Percentiles rank a stretch among this genome's conserved stretches.
phyloP scores from a whole-genome alignment of 176 grass and related monocot species.

The Triticum aestivum region IWGSC_CS_RefSeq_v2.1 NC_057809.1:438601125-438601624 shows the following conservation, averaged over 20 bases:
- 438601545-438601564: background rate
- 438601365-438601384: background rate
- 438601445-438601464: background rate
- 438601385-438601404: background rate
- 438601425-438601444: background rate
- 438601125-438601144: constrained; percentile 5
- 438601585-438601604: background rate
- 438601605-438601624: background rate
- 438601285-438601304: background rate
- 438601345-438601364: background rate
- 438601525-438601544: background rate
- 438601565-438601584: background rate
- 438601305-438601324: background rate
- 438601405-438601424: background rate
- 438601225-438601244: constrained; percentile 14
- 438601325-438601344: background rate
- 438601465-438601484: background rate
- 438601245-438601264: background rate
- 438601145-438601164: background rate
- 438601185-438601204: background rate
- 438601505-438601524: background rate
- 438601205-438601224: constrained; percentile 25
- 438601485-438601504: background rate
- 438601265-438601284: background rate
- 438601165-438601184: background rate